Evolutionary conservation across 2,329 filamentous ascomycete genomes (phyloP).

Genomic region (Paracamarosporium sp.): DNA sequence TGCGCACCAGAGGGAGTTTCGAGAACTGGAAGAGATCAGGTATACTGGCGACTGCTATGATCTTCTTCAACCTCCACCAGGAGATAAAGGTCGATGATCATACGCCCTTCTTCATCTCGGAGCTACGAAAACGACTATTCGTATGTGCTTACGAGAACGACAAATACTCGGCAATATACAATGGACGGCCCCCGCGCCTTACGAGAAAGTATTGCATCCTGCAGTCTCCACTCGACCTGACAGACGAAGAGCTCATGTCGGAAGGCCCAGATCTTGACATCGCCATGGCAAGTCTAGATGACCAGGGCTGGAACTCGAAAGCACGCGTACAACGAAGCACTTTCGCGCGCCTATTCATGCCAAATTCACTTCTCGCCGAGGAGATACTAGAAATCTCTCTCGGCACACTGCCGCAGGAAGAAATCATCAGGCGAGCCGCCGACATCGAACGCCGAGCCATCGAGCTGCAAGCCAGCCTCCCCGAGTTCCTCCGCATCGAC

Average conservation of each 20-base stretch:
- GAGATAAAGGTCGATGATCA: conserved; percentile 39
- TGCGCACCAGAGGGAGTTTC: conserved; percentile 41
- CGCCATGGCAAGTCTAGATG: conserved; percentile 52
- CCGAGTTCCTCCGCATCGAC: conserved; percentile 34
- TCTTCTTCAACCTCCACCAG: conserved; percentile 47
- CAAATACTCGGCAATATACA: conserved; percentile 60
- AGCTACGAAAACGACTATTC: conserved; percentile 43
- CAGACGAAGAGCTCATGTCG: conserved; percentile 56
- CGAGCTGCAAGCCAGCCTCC: conserved; percentile 30
- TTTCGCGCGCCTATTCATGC: conserved; percentile 54
- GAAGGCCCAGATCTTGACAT: conserved; percentile 50
- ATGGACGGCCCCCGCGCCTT: conserved; percentile 62
- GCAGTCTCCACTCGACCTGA: conserved; percentile 62
- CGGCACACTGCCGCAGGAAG: conserved; percentile 41
- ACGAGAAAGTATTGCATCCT: conserved; percentile 61
- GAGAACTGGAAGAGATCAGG: conserved; percentile 42
- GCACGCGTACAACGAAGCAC: conserved; percentile 55
- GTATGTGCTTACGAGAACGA: conserved; percentile 49
- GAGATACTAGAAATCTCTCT: conserved; percentile 66
- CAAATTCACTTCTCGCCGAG: conserved; percentile 60
- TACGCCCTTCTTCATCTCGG: conserved; percentile 44
- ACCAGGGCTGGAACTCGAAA: conserved; percentile 60
- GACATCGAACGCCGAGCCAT: conserved; percentile 32
- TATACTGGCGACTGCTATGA: conserved; percentile 34
- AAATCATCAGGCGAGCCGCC: conserved; percentile 47